These are phyloP conservation scores for Solanum gandarillasii DNA, from an alignment of 257 asterid genomes.

Conservation along the genomic window DNA sequence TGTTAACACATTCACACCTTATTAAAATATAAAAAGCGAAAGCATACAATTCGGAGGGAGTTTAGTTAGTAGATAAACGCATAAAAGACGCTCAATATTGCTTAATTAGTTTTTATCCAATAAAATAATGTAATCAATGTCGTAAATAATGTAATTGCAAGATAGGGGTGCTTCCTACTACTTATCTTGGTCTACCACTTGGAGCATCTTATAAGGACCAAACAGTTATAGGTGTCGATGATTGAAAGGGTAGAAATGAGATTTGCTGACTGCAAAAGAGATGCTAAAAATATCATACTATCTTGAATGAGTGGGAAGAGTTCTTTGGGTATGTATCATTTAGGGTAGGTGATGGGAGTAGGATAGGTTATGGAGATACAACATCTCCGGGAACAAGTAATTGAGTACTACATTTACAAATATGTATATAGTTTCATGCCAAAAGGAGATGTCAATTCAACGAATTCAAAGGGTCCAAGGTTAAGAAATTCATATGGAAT, in stretches of 20 bases:
- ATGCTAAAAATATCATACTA: background rate
- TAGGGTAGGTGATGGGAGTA: background rate
- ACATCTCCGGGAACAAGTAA: background rate
- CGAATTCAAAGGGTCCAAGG: background rate
- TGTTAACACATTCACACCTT: background rate
- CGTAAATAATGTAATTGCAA: background rate
- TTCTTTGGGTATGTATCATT: background rate
- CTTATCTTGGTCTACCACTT: background rate
- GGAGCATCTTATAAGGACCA: background rate
- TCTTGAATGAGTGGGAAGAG: background rate
- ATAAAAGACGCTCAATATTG: background rate
- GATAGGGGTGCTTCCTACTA: background rate
- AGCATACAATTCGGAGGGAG: background rate
- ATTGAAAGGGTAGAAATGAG: background rate
- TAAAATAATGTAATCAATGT: background rate
- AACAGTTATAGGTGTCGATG: background rate
- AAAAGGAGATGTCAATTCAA: background rate
- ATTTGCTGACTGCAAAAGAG: background rate
- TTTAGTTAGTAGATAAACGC: background rate
- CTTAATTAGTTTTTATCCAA: background rate
- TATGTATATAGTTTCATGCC: background rate
- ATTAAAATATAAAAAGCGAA: background rate
- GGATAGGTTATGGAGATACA: background rate
- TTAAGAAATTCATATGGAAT: background rate
- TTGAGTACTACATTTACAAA: background rate